phyloP scores from a whole-genome alignment of 78 protist species.

The Polysphondylium violaceum region DNA sequence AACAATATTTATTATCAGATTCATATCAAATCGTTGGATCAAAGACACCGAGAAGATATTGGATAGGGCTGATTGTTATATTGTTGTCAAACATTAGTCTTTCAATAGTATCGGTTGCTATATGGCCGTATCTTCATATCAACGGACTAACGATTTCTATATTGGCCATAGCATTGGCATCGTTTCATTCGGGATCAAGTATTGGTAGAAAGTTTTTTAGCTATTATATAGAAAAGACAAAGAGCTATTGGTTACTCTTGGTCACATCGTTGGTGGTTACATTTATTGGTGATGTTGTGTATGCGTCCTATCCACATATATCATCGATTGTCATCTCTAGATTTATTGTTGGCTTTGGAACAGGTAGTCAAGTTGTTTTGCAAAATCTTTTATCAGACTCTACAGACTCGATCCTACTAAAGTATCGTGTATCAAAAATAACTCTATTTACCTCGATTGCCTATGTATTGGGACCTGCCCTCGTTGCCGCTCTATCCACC shows the following conservation, averaged over 20 bases:
- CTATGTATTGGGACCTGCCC: constrained; percentile 29
- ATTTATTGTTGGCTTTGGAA: constrained; percentile 54
- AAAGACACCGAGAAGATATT: constrained; percentile 44
- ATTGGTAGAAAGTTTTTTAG: constrained; percentile 30
- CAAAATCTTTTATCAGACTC: constrained; percentile 20
- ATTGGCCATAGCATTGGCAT: constrained; percentile 27
- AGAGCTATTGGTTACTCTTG: constrained; percentile 37
- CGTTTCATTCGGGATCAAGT: constrained; percentile 48
- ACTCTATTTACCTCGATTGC: constrained; percentile 8
- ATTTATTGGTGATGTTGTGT: constrained; percentile 56
- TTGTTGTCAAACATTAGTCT: constrained; percentile 27
- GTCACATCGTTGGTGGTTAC: constrained; percentile 1
- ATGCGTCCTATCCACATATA: constrained; percentile 28
- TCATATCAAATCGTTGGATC: constrained; percentile 60
- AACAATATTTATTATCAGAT: too few species aligned
- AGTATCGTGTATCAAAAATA: constrained; percentile 18
- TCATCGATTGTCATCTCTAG: constrained; percentile 1
- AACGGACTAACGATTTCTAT: constrained; percentile 22
- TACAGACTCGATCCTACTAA: constrained; percentile 11
- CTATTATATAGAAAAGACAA: constrained; percentile 6
- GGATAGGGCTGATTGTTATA: constrained; percentile 37
- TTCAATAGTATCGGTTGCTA: constrained; percentile 44
- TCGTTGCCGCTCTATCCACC: constrained; percentile 17
- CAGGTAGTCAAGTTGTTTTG: constrained; percentile 21
- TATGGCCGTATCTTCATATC: constrained; percentile 56